A percentile compares a stretch with the other conserved stretches of the same genome.
Evolutionary conservation across 2,329 filamentous ascomycete genomes (phyloP).

Genomic region (Uncinocarpus reesii): DNA sequence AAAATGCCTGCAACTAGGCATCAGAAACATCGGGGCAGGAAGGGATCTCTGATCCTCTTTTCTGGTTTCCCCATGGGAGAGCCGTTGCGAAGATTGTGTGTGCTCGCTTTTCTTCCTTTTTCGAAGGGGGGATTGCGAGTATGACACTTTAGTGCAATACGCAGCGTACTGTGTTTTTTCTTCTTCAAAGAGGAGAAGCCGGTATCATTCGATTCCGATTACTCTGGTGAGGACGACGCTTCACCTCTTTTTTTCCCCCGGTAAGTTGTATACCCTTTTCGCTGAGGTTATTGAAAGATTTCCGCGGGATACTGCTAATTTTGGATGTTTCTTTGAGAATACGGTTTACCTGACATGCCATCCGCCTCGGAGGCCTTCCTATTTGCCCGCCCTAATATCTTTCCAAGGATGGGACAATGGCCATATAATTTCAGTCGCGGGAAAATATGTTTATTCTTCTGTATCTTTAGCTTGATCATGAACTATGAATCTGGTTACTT

Average conservation of each 20-base stretch:
- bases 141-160: conserved; percentile 92
- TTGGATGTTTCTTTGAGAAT: background rate
- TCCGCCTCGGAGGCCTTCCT: too few relatives aligned
- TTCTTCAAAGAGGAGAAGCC: conserved; percentile 26
- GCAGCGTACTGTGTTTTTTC: conserved; percentile 55
- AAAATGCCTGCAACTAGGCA: conserved; percentile 75
- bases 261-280: conserved; percentile 35
- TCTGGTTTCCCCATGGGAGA: conserved; percentile 64
- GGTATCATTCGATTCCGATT: conserved; percentile 85
- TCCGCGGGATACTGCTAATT: conserved; percentile 29
- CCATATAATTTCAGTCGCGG: background rate
- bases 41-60: conserved; percentile 22
- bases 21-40: conserved; percentile 74
- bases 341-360: too few relatives aligned
- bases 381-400: too few relatives aligned
- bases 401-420: background rate
- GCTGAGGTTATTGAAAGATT: conserved; percentile 4
- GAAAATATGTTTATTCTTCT: too few relatives aligned
- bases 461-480: too few relatives aligned
- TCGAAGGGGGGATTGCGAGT: conserved; percentile 16
- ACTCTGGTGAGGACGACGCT: conserved; percentile 75
- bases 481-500: too few relatives aligned
- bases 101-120: conserved; percentile 28
- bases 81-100: conserved; percentile 90
- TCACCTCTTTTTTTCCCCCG: conserved; percentile 42